Evolutionary conservation across 306 rosid species (phyloP), one percentile per base, ranked within the genome.

Genomic region (Sicyos baderoa): DNA sequence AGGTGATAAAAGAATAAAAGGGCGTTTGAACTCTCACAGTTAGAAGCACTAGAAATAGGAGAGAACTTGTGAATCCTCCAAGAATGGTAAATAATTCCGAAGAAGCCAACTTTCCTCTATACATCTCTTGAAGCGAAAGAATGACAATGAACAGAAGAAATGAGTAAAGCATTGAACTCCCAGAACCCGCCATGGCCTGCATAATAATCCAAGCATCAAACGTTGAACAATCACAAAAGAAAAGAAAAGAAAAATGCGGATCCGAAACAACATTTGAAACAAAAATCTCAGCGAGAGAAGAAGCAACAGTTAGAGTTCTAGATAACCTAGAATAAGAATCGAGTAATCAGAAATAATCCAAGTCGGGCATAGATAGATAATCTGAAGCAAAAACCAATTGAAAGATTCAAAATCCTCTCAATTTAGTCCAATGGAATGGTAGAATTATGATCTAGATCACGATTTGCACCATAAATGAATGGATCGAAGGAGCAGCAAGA

Each of bases 121-220:
- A 90, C 90, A 94, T 82, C 79, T 88, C 91, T 87, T 90, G 97
- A 76, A 94, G 97, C 2, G 99, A 94, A 71, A 94, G 96, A 74
- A 85, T 87, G 54, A 94, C 95, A 21, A 66, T 80, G 79, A 94
- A 94, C 40, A 94, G 79, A 80, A 94, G 97, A 77, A 86, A 75
- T 23, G 99, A 94, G 83, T 88, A 90, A 54, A 82, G 66, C 99
- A 94, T 94, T 55, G 99, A 94, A 77, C 96, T 88, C 75, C 91
- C 87, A 0, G 96, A 72, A 66, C 89, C 88, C 76, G 96, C 97
- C 99, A 94, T 94, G 75, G 75, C 68, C 79, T 47, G 44, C 56
- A 67, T 8, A 25, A 67, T 67, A 13, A 60, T 14, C 18, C 9
- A 14, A 61, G 67, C 21, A n/a, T 35, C 49, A 61, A 13, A 27